phyloP scores from a whole-genome alignment of 2,329 filamentous ascomycete species.

The Cladosporium sp. region DNA sequence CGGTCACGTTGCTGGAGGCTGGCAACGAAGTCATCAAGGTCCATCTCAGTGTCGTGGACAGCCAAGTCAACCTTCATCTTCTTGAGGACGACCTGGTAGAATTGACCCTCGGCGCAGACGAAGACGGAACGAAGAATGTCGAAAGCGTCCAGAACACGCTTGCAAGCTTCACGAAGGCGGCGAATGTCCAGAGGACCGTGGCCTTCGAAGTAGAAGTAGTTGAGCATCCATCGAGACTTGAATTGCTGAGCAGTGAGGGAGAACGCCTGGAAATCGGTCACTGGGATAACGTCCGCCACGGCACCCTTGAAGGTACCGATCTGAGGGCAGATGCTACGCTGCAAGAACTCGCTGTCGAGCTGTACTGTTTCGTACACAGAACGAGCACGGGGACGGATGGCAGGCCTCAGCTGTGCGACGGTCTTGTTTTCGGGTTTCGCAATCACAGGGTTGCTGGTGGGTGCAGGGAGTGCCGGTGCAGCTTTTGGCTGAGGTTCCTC shows the following conservation, averaged over 20 bases:
- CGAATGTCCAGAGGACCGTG: slow-evolving; percentile 18
- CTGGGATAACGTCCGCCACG: slow-evolving; percentile 16
- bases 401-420: neutral
- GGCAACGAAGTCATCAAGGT: slow-evolving; percentile 15
- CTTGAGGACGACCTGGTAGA: slow-evolving; percentile 41
- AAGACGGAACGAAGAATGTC: slow-evolving; percentile 55
- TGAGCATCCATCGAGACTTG: slow-evolving; percentile 15
- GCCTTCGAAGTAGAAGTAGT: slow-evolving; percentile 23
- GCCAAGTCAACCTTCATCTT: slow-evolving; percentile 34
- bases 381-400: slow-evolving; percentile 2
- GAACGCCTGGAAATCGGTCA: slow-evolving; percentile 24
- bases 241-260: slow-evolving; percentile 12
- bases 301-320: slow-evolving; percentile 19
- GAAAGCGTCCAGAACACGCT: slow-evolving; percentile 24
- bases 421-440: neutral
- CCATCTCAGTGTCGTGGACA: slow-evolving; percentile 17
- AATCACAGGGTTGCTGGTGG: neutral
- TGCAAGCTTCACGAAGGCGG: slow-evolving; percentile 19
- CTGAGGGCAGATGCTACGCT: slow-evolving; percentile 24
- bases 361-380: slow-evolving; percentile 8
- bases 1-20: slow-evolving; percentile 15
- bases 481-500: neutral
- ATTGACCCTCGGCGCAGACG: slow-evolving; percentile 39
- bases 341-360: slow-evolving; percentile 9
- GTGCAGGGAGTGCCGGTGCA: neutral